Evolutionary conservation across 1,139 yeast genomes (phyloP), one percentile per base, ranked within the genome.

Genomic region (Taiozyma sp.): DNA sequence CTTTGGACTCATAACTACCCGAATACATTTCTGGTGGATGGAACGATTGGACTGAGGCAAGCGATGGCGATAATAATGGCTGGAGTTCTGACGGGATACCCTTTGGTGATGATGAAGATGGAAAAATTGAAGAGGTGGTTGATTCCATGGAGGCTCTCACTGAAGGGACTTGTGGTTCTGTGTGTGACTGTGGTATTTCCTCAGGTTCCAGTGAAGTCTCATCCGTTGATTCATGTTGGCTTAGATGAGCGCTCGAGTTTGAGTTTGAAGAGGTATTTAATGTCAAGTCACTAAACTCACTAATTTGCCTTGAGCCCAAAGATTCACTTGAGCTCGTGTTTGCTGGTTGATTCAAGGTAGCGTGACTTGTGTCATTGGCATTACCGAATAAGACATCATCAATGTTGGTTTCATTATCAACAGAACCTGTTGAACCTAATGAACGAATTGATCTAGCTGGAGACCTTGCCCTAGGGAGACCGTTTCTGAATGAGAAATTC

Each of bases 391-490:
- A 41, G 19, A 39, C 46, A 29, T 40, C 46, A 39, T 30, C 47
- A 30, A 38, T 38, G 19, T 38, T 38, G 13, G 27, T 24, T 28
- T 29, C 24, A 23, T 40, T 41, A 16, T 47, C 54, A 47, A 29
- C 48, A 5, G 44, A 19, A 4, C 44, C 29, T 4, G 29, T 28
- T 16, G 34, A n/a, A 13, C 41, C 41, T 22, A 38, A 19, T 19
- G 41, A 38, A 38, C 41, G 41, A 38, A 38, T 38, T 5, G 41
- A 38, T 19, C 41, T 38, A 38, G 41, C 43, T 10, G 43, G 43
- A 6, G 43, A 40, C 24, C 43, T 40, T 40, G 43, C 59, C 19
- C 53, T 54, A 4, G 43, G 47, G 28, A 52, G 51, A 10, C 52
- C 52, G 19, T 55, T 51, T n/a, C 51, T 39, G 42, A 46, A 44